A percentile compares a stretch with the other conserved stretches of the same genome.
Evolutionary conservation across 2,329 filamentous ascomycete species (phyloP).

Genomic region (Diaporthe amygdali): DNA sequence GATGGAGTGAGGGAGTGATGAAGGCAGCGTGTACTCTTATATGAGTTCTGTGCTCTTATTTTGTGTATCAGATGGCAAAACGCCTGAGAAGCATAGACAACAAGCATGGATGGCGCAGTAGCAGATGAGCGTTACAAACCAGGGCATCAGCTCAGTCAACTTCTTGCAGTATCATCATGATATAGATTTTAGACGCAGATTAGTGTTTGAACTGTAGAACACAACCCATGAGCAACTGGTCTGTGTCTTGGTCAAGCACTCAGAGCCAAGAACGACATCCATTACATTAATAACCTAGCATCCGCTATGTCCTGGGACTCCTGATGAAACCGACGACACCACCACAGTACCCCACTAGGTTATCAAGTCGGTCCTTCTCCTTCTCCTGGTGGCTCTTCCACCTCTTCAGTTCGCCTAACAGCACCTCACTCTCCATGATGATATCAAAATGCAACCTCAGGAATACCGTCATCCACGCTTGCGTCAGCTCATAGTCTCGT

Average conservation of each 20-base stretch:
- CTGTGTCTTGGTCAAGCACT: too few relatives aligned
- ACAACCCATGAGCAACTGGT: not conserved
- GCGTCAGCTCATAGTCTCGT: slow-evolving; percentile 89
- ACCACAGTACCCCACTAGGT: slow-evolving; percentile 83
- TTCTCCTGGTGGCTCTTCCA: slow-evolving; percentile 77
- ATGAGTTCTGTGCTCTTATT: too few relatives aligned
- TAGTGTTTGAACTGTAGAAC: not conserved
- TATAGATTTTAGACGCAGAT: not conserved
- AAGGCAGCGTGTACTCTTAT: not conserved
- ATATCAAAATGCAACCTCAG: slow-evolving; percentile 75
- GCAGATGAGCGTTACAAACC: too few relatives aligned
- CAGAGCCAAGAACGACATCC: not conserved
- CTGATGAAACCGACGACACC: slow-evolving; percentile 86
- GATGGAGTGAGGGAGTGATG: not conserved
- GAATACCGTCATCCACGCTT: slow-evolving; percentile 98
- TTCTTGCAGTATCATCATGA: not conserved
- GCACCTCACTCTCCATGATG: slow-evolving; percentile 53
- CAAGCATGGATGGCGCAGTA: not conserved
- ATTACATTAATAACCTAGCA: not conserved
- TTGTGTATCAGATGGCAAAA: too few relatives aligned
- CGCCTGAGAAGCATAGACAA: not conserved
- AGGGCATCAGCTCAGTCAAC: not conserved
- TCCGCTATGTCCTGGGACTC: slow-evolving; percentile 55
- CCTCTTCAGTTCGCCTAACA: slow-evolving; percentile 65
- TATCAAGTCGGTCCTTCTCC: slow-evolving; percentile 74